Base-by-base conservation (phyloP, 2,329 filamentous ascomycete species). In the Xylaria sp. region DNA sequence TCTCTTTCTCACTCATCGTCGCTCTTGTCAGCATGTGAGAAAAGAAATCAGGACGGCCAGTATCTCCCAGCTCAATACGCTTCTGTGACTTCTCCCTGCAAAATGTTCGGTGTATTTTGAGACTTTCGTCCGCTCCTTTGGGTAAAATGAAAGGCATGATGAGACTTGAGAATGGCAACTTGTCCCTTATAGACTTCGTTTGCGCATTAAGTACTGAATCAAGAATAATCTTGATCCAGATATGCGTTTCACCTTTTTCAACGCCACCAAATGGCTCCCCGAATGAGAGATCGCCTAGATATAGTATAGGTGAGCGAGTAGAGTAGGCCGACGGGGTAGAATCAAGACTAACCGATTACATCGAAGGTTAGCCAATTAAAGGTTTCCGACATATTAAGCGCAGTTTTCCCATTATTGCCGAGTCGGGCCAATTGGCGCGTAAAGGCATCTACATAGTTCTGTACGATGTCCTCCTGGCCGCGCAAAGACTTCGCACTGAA, bases 331-430 rank as follows among this genome's bases (percentile, higher is more conserved):
- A 21, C 13, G 29, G 32, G 21, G 61, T 48, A 1, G 27, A 61
- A 40, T 50, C 12, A 44, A 25, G n/a, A 63, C 72, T 16, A 53
- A 78, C 77, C 75, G n/a, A 78, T 78, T 18, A 76, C 68, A 54
- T 79, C 77, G 37, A 78, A 79, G 1, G 76, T 75, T 0, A 75
- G 37, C 73, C 74, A 78, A 18, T 74, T 74, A 16, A 73, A 73
- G 16, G 71, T 72, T 8, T 72, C 65, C 1, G 71, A 65, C 54
- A 75, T 67, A 44, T 79, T 73, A 1, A 78, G 64, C 0, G 68
- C 63, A 29, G 65, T 72, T n/a, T 68, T 65, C 9, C 71, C 74
- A 18, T 68, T 51, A 3, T 71, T 42, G 8, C 66, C 72, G 1
- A 72, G 53, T 27, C 68, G 69, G n/a, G 21, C 21, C 1, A 76